These are phyloP conservation scores for Pichia sp. DNA, from an alignment of 1,139 yeast species.

Conservation along the genomic window DNA sequence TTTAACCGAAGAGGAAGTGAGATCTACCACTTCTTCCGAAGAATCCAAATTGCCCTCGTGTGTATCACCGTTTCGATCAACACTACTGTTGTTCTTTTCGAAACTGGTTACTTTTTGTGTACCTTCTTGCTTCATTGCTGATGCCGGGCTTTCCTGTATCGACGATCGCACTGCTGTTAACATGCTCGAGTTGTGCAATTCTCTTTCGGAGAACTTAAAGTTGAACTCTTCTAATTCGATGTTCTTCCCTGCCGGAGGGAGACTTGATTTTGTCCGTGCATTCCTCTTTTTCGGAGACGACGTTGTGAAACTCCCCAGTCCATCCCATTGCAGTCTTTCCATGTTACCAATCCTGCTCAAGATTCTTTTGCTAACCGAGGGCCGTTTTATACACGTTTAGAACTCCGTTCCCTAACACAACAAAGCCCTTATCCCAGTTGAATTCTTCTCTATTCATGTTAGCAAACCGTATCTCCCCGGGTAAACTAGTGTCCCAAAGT, in stretches of 20 bases:
- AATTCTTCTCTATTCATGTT: background rate
- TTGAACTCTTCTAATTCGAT: background rate
- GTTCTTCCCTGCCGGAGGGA: background rate
- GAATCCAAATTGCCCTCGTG: no score
- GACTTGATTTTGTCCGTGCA: background rate
- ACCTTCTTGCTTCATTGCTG: background rate
- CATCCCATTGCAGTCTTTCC: background rate
- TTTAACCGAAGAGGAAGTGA: background rate
- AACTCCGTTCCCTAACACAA: no score
- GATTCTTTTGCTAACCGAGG: no score
- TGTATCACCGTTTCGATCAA: no score
- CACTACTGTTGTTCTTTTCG: background rate
- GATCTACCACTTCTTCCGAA: slow-evolving; percentile 1
- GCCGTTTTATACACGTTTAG: no score
- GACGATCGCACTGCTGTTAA: slow-evolving; percentile 1
- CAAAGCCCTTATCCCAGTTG: background rate
- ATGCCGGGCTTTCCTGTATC: background rate
- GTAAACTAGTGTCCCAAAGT: background rate
- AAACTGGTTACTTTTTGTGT: slow-evolving; percentile 8
- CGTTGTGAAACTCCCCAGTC: background rate
- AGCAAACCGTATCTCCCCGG: background rate
- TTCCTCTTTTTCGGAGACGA: slow-evolving; percentile 2
- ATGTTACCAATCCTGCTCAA: background rate
- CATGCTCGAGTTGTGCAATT: background rate
- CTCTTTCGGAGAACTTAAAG: slow-evolving; percentile 1